phyloP scores from a whole-genome alignment of 371 early-diverging fungal species.

The Blakeslea trispora region DNA sequence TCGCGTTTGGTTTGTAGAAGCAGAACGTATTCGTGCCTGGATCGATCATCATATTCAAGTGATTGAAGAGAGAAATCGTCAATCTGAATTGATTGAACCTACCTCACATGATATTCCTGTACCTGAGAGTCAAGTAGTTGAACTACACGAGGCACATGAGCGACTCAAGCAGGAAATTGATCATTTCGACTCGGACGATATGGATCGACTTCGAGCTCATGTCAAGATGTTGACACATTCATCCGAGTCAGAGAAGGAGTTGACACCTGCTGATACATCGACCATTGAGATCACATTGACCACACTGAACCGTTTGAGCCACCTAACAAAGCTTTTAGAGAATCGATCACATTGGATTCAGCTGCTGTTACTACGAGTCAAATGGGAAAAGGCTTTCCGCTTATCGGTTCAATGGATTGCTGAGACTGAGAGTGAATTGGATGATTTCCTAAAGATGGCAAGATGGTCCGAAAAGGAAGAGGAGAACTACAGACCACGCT shows the following conservation, averaged over 20 bases:
- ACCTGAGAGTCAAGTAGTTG: conserved; percentile 16
- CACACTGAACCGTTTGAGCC: conserved; percentile 45
- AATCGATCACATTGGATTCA: conserved; percentile 35
- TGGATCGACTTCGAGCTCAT: conserved; percentile 51
- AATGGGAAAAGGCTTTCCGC: conserved; percentile 53
- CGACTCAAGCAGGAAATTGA: conserved; percentile 19
- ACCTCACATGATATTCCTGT: conserved; percentile 29
- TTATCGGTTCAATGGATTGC: conserved; percentile 47
- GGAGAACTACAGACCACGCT: conserved; percentile 6
- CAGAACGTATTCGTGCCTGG: conserved; percentile 52
- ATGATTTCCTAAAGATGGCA: conserved; percentile 36
- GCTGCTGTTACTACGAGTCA: conserved; percentile 34
- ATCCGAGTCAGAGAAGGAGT: conserved; percentile 17
- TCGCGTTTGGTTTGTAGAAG: conserved; percentile 49
- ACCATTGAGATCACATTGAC: conserved; percentile 55
- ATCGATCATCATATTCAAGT: conserved; percentile 42
- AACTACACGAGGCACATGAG: conserved; percentile 15
- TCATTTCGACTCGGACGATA: conserved; percentile 26
- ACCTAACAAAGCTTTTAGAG: conserved; percentile 32
- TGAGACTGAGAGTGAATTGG: conserved; percentile 34
- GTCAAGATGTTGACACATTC: conserved; percentile 42
- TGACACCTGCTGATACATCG: conserved; percentile 58
- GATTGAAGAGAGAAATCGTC: conserved; percentile 33
- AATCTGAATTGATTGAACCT: conserved; percentile 30
- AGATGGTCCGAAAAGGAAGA: conserved; percentile 37